A percentile compares a stretch with the other conserved stretches of the same genome.
phyloP scores from a whole-genome alignment of 2,329 filamentous ascomycete genomes.

The Pezicula rhizophila region DNA sequence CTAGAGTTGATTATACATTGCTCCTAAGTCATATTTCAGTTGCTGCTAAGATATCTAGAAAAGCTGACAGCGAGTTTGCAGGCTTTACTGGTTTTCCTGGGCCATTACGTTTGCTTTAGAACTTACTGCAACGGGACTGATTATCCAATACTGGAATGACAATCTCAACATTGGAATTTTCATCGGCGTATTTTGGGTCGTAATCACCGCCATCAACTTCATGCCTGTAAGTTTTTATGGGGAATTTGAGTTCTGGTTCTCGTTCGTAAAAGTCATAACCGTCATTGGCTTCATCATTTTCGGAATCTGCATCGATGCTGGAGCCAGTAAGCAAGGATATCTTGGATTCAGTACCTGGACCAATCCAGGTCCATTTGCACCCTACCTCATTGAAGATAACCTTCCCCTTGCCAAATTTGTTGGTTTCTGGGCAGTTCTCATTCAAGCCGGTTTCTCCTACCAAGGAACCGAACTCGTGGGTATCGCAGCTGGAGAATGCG shows the following conservation, averaged over 20 bases:
- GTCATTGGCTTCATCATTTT: slow-evolving; percentile 73
- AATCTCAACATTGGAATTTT: slow-evolving; percentile 62
- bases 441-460: slow-evolving; percentile 64
- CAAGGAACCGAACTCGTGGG: slow-evolving; percentile 72
- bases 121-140: slow-evolving; percentile 64
- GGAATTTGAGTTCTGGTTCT: slow-evolving; percentile 74
- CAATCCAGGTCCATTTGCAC: slow-evolving; percentile 60
- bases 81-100: slow-evolving; percentile 81
- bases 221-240: slow-evolving; percentile 68
- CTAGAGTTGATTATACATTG: no score
- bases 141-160: slow-evolving; percentile 69
- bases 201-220: slow-evolving; percentile 65
- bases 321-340: slow-evolving; percentile 62
- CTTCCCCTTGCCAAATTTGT: slow-evolving; percentile 56
- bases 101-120: slow-evolving; percentile 68
- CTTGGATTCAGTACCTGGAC: slow-evolving; percentile 70
- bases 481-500: slow-evolving; percentile 72
- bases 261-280: slow-evolving; percentile 70
- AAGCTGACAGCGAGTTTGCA: slow-evolving; percentile 26
- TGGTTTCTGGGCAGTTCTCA: slow-evolving; percentile 63
- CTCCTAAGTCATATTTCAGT: no score
- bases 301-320: slow-evolving; percentile 67
- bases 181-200: slow-evolving; percentile 66
- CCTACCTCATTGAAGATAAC: slow-evolving; percentile 42
- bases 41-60: no score